Evolutionary conservation across 2,329 filamentous ascomycete genomes (phyloP).

Genomic region (Fusarium scirpi): DNA sequence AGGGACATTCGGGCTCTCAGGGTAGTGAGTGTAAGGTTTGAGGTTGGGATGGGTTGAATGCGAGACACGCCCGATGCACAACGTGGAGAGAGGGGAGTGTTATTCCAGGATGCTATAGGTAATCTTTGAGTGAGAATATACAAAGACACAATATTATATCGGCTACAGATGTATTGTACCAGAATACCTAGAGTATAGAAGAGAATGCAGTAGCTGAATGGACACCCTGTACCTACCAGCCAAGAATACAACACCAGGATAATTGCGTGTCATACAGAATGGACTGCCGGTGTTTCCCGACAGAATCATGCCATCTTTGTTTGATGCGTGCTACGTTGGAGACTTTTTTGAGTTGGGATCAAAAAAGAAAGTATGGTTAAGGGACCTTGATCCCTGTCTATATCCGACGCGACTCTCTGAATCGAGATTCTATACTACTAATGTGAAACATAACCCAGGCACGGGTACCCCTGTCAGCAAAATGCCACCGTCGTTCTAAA

Average conservation of each 20-base stretch:
- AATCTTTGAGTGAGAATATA: conserved; percentile 26
- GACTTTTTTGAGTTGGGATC: background rate
- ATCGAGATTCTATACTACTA: conserved; percentile 18
- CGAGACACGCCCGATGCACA: conserved; percentile 26
- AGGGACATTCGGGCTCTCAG: conserved; percentile 23
- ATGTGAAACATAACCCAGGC: conserved; percentile 38
- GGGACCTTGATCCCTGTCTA: conserved; percentile 26
- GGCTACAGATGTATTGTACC: background rate
- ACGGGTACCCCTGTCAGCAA: conserved; percentile 33
- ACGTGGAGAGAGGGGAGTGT: conserved; percentile 16
- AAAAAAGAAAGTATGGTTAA: conserved; percentile 32
- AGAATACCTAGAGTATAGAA: background rate
- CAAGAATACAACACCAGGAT: conserved; percentile 29
- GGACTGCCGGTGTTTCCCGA: conserved; percentile 45
- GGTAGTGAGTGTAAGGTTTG: background rate
- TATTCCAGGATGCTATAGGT: conserved; percentile 25
- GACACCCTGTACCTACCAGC: conserved; percentile 17
- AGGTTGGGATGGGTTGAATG: conserved; percentile 16
- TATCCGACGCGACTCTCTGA: conserved; percentile 7
- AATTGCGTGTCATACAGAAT: conserved; percentile 23
- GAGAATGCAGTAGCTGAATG: background rate
- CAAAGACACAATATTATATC: conserved; percentile 33
- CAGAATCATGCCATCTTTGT: conserved; percentile 46
- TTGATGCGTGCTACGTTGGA: conserved; percentile 33
- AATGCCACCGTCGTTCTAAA: conserved; percentile 7